Conservation (phyloP, 148 eudicot genomes). For the Camellia japonica region DNA sequence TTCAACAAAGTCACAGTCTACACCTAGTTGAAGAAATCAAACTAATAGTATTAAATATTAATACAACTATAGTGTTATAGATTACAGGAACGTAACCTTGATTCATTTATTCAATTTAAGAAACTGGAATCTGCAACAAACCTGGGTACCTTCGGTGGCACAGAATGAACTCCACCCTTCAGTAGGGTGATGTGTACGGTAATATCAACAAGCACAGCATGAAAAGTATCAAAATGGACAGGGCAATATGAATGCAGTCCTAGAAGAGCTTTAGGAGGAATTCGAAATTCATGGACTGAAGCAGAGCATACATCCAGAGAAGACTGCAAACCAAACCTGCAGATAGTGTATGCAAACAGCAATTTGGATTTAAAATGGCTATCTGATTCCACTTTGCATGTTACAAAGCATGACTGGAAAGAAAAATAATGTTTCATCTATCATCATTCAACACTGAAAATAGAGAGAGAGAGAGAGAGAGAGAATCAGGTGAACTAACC, state of each 20-base stretch:
- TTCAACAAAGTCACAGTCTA: neutral
- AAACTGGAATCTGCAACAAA: constrained; percentile 56
- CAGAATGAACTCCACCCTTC: constrained; percentile 50
- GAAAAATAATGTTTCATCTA: neutral
- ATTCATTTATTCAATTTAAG: constrained; percentile 8
- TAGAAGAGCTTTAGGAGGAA: constrained; percentile 86
- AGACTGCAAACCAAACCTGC: constrained; percentile 69
- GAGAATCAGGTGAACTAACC: constrained; percentile 44
- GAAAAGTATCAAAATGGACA: constrained; percentile 88
- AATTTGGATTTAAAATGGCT: constrained; percentile 13
- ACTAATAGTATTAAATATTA: neutral
- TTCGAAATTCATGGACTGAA: constrained; percentile 90
- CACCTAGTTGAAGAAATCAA: neutral
- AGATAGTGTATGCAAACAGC: constrained; percentile 25
- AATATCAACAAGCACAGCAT: constrained; percentile 82
- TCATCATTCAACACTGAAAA: constrained; percentile 3
- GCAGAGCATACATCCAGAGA: constrained; percentile 63
- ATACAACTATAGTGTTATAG: neutral
- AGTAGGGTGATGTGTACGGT: constrained; percentile 72
- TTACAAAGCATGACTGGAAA: neutral
- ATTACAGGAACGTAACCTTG: neutral
- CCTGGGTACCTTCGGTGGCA: constrained; percentile 74
- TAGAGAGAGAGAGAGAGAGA: neutral
- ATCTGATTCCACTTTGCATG: neutral
- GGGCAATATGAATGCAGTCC: constrained; percentile 97